These are phyloP conservation scores for Scutellaria minor DNA, from an alignment of 257 asterid species.

Conservation along the genomic window DNA sequence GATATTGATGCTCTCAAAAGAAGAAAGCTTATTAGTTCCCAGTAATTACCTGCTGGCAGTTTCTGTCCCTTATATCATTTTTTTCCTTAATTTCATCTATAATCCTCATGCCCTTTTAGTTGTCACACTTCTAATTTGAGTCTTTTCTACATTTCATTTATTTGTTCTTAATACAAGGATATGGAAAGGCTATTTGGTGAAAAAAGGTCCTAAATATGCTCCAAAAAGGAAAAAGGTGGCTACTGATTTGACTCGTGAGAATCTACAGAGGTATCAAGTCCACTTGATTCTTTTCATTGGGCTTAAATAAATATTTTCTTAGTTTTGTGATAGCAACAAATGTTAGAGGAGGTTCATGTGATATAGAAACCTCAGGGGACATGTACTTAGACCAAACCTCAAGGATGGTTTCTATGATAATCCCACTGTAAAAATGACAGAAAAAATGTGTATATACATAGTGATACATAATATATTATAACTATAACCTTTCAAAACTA, in stretches of 20 bases:
- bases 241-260: constrained; percentile 92
- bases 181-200: constrained; percentile 89
- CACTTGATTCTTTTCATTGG: constrained; percentile 19
- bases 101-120: neutral
- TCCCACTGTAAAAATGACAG: neutral
- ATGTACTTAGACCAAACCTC: neutral
- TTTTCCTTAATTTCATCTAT: neutral
- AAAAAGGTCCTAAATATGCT: constrained; percentile 88
- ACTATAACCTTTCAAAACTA: neutral
- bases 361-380: neutral
- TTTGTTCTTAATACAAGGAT: constrained; percentile 49
- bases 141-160: constrained; percentile 23
- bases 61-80: neutral
- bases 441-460: neutral
- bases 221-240: constrained; percentile 91
- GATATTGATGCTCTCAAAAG: constrained; percentile 81
- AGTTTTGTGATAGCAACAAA: constrained; percentile 5
- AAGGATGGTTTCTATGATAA: neutral
- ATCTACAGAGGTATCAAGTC: constrained; percentile 67
- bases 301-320: neutral
- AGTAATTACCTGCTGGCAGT: constrained; percentile 54
- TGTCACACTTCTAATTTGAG: constrained; percentile 12
- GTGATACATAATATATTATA: neutral
- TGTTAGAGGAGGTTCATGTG: neutral
- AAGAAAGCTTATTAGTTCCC: constrained; percentile 76